Evolutionary conservation across 176 grass and related monocot species (phyloP).

Genomic region (Aechmea fasciata): DNA sequence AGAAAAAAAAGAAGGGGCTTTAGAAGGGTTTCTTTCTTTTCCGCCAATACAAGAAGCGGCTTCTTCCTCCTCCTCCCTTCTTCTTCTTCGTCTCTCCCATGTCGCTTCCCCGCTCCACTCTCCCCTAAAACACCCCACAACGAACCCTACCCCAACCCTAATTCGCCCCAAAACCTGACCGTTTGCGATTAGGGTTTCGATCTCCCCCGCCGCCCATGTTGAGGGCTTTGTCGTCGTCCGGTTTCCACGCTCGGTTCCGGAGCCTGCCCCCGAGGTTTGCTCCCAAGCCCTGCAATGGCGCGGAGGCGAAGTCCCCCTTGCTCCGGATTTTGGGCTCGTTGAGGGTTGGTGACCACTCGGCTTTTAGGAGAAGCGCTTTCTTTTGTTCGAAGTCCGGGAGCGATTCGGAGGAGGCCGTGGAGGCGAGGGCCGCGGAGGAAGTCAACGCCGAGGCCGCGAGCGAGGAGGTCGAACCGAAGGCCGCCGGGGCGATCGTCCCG

Average conservation of each 20-base stretch:
- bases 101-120: too few species aligned
- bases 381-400: conserved; percentile 51
- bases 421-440: conserved; percentile 6
- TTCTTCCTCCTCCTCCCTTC: too few species aligned
- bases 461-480: conserved; percentile 46
- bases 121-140: neutral
- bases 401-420: conserved; percentile 13
- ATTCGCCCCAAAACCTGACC: neutral
- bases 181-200: conserved; percentile 1
- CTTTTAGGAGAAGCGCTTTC: conserved; percentile 32
- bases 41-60: too few species aligned
- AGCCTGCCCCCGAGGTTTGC: conserved; percentile 15
- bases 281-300: conserved; percentile 2
- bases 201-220: conserved; percentile 26
- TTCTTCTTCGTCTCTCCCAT: neutral
- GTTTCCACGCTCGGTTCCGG: conserved; percentile 20
- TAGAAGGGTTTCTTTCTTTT: conserved; percentile 43
- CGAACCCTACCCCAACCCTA: neutral
- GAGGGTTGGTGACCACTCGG: conserved; percentile 22
- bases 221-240: conserved; percentile 10
- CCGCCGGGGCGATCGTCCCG: conserved; percentile 55
- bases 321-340: conserved; percentile 46
- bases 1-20: conserved; percentile 39
- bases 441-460: conserved; percentile 27
- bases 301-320: conserved; percentile 40